Evolutionary conservation across 192 early-diverging fungal species (phyloP).

Genomic region (Backusella circina): DNA sequence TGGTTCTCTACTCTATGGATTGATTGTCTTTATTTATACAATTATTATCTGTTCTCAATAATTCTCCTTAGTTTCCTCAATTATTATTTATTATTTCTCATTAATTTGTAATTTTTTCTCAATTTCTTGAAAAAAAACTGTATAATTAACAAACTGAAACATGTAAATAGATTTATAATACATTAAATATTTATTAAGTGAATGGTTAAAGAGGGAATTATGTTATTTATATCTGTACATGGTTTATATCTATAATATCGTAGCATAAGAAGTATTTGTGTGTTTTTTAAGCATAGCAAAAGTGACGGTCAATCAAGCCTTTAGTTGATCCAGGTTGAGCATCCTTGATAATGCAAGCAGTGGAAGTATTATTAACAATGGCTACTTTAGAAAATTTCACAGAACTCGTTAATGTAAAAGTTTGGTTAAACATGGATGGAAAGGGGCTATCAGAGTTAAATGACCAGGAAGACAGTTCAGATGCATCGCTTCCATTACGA

Average conservation of each 20-base stretch:
- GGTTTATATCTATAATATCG: neutral
- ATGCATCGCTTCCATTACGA: neutral
- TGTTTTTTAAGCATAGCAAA: neutral
- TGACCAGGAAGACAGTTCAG: neutral
- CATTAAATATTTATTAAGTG: neutral
- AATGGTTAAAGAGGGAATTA: neutral
- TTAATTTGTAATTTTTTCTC: no score
- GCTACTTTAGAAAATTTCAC: conserved; percentile 8
- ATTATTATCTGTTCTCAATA: no score
- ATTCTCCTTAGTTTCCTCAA: no score
- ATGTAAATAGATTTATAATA: neutral
- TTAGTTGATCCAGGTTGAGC: conserved; percentile 1
- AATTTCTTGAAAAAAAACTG: no score
- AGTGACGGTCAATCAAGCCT: neutral
- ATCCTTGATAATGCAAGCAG: neutral
- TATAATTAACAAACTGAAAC: neutral
- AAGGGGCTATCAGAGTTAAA: neutral
- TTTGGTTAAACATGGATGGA: neutral
- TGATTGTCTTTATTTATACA: no score
- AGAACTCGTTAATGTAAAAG: neutral
- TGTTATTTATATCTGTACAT: neutral
- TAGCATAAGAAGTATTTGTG: neutral
- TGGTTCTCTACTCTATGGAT: no score
- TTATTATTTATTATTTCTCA: neutral
- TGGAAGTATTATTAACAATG: neutral